Evolutionary conservation across 208 protist genomes (phyloP).

Genomic region (Acanthamoeba lenticulata): DNA sequence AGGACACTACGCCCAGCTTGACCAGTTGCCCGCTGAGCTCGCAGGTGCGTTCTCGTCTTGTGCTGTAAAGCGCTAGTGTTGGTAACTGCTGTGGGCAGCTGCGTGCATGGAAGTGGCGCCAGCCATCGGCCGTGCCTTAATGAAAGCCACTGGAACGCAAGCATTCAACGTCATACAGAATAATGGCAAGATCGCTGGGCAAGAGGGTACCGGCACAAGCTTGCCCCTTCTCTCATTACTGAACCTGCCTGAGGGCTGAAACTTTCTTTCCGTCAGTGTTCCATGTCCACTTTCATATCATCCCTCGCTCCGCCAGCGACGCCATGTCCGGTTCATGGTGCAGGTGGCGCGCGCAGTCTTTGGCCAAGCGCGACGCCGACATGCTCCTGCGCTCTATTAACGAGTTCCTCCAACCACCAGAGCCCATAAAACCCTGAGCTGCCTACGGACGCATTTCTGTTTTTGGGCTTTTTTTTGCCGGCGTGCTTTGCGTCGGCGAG

Average conservation of each 20-base stretch:
- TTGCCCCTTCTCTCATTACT: too few species aligned
- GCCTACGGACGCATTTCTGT: too few species aligned
- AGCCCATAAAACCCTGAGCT: too few species aligned
- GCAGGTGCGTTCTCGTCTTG: neutral
- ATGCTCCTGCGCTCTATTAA: neutral
- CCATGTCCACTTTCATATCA: constrained; percentile 75
- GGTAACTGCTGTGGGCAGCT: neutral
- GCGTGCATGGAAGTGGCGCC: constrained; percentile 39
- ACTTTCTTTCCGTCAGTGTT: too few species aligned
- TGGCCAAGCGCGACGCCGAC: neutral
- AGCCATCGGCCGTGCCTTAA: constrained; percentile 21
- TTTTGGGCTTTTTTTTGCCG: neutral
- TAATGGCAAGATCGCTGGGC: constrained; percentile 68
- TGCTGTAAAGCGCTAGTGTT: neutral
- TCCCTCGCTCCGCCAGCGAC: constrained; percentile 59
- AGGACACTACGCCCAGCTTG: constrained; percentile 16
- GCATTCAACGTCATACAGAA: constrained; percentile 67
- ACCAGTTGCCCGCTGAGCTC: constrained; percentile 25
- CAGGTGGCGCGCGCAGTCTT: neutral
- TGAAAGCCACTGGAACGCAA: constrained; percentile 1
- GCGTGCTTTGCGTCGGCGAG: too few species aligned
- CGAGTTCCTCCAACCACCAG: neutral
- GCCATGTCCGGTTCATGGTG: neutral
- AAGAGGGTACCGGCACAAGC: neutral
- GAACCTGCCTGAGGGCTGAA: neutral